Evolutionary conservation across 1,284 basidiomycete genomes (phyloP).

Genomic region (Trametes pubescens): DNA sequence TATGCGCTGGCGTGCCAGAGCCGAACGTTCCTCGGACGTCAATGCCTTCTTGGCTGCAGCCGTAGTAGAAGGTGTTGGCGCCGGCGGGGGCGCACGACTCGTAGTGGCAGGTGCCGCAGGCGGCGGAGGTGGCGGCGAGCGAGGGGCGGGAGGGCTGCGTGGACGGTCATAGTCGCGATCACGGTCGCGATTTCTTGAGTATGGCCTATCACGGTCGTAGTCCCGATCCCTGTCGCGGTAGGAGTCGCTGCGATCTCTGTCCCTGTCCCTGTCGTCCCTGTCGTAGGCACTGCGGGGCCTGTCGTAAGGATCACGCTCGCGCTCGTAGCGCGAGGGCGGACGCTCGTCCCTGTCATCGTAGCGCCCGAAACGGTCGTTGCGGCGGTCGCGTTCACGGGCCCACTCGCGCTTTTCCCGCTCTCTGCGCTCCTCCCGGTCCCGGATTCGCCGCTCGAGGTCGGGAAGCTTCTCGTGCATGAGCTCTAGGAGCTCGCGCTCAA

Average conservation of each 20-base stretch:
- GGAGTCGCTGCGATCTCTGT: constrained; percentile 42
- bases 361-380: constrained; percentile 84
- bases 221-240: constrained; percentile 45
- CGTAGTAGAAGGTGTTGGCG: constrained; percentile 59
- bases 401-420: constrained; percentile 84
- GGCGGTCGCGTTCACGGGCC: constrained; percentile 81
- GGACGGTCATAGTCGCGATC: constrained; percentile 55
- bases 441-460: constrained; percentile 87
- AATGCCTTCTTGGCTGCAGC: constrained; percentile 75
- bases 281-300: constrained; percentile 49
- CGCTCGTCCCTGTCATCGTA: constrained; percentile 57
- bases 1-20: constrained; percentile 85
- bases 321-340: constrained; percentile 46
- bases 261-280: constrained; percentile 47
- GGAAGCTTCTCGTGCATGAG: constrained; percentile 94
- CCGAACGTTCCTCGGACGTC: constrained; percentile 86
- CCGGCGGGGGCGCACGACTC: constrained; percentile 43
- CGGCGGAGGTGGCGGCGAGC: constrained; percentile 60
- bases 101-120: constrained; percentile 51
- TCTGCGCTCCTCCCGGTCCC: constrained; percentile 80
- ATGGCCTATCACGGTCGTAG: constrained; percentile 42
- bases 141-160: constrained; percentile 57
- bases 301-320: constrained; percentile 49
- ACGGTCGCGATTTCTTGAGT: constrained; percentile 43
- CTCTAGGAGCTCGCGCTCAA: constrained; percentile 89